Base-by-base conservation (phyloP, 2,329 filamentous ascomycete species). In the Colletotrichum cereale region DNA sequence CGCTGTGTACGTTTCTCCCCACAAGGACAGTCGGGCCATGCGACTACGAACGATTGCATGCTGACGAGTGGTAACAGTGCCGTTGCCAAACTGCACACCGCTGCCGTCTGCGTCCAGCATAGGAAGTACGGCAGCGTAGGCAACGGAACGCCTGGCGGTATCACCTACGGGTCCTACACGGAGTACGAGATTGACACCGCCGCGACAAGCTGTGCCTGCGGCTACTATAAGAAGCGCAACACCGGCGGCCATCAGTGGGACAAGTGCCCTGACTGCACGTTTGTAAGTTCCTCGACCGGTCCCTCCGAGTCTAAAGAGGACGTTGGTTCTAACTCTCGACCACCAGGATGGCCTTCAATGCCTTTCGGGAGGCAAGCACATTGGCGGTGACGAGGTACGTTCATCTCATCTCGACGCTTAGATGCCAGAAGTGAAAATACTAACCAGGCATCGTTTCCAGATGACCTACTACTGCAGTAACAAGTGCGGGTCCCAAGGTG, bases 191-290 rank as follows among this genome's bases (percentile, higher is more conserved):
- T 73, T 55, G 14, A 55, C 10, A 40, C 47, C 40, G 62, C 60
- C 5, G 74, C 58, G 3, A 75, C 73, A 7, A n/a, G 56, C 18
- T 75, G 74, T 60, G 74, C 74, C 48, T 75, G 74, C 63, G 31
- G 48, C 34, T 38, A 57, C 38, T 75, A 75, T 61, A 73, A 40
- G 24, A n/a, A 36, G 18, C 74, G 74, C 48, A 73, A 73, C 50
- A 75, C 67, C 4, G 73, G 74, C 34, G 66, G 57, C 66, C 71
- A 74, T 4, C 63, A 72, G 14, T 75, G 74, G 74, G 73, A 74
- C 38, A 64, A 47, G 12, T 75, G 74, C 60, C 67, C 73, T 16
- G 73, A 75, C 55, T 75, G 74, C 62, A 55, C 12, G 0, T 75
- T 62, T 18, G 72, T 69, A 26, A 34, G 66, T 38, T 5, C 21